Conservation (phyloP, 2,329 filamentous ascomycete genomes). For the Colletotrichum cordylinicola region DNA sequence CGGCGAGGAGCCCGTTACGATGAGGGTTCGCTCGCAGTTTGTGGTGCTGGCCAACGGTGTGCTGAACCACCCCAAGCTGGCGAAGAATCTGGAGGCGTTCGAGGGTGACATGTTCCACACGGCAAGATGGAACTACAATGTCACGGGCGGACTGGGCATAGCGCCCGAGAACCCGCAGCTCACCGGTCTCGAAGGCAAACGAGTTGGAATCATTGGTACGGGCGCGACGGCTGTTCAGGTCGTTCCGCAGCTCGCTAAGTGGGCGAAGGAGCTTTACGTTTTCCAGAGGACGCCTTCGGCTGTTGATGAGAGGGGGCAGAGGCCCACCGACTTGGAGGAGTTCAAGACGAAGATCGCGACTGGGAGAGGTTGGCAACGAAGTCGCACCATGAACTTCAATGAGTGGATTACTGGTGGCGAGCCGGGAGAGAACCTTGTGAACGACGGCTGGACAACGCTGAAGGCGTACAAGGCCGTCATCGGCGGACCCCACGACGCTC, state of each 20-base stretch:
- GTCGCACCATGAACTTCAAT: slow-evolving; percentile 51
- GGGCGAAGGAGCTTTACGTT: slow-evolving; percentile 57
- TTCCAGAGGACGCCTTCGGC: slow-evolving; percentile 60
- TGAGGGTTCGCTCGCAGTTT: slow-evolving; percentile 44
- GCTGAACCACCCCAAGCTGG: slow-evolving; percentile 45
- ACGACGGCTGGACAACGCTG: slow-evolving; percentile 53
- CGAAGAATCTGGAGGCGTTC: slow-evolving; percentile 48
- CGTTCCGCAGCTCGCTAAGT: slow-evolving; percentile 49
- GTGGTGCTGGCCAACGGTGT: slow-evolving; percentile 44
- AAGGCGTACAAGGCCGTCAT: slow-evolving; percentile 43
- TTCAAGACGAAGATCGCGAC: slow-evolving; percentile 41
- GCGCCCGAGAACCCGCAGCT: slow-evolving; percentile 41
- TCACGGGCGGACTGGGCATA: slow-evolving; percentile 41
- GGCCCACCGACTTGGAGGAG: slow-evolving; percentile 43
- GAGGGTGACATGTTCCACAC: slow-evolving; percentile 50
- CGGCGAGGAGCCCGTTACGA: slow-evolving; percentile 25
- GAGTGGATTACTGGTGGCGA: slow-evolving; percentile 36
- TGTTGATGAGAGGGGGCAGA: slow-evolving; percentile 42
- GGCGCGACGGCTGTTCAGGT: slow-evolving; percentile 54
- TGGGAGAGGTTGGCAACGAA: slow-evolving; percentile 53
- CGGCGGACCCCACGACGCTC: slow-evolving; percentile 29
- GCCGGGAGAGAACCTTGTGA: slow-evolving; percentile 45
- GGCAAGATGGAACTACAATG: slow-evolving; percentile 49
- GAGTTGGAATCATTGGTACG: slow-evolving; percentile 55
- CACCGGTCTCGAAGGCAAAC: slow-evolving; percentile 50